These are phyloP conservation scores for Arachis hypogaea DNA, from an alignment of 306 rosid genomes.

Conservation along the genomic window DNA sequence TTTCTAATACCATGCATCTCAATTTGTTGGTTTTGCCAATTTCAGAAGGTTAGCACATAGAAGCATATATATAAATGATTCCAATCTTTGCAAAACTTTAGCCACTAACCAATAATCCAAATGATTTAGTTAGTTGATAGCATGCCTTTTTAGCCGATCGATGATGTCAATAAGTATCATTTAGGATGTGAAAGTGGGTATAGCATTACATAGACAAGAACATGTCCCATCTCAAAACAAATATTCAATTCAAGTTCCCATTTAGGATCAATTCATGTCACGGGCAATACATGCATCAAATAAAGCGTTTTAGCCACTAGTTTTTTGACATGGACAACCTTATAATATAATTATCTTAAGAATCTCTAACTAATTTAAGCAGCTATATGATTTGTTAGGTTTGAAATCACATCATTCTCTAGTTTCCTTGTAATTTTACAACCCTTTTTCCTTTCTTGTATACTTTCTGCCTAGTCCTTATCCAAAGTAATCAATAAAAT, in stretches of 20 bases:
- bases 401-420: constrained; percentile 3
- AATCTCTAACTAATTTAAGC: not conserved
- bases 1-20: constrained; percentile 2
- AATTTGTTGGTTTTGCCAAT: constrained; percentile 26
- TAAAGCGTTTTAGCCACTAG: constrained; percentile 42
- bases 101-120: not conserved
- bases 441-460: not conserved
- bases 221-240: constrained; percentile 36
- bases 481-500: not conserved
- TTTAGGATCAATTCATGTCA: constrained; percentile 13
- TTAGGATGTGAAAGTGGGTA: constrained; percentile 26
- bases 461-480: constrained; percentile 8
- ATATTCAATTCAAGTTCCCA: constrained; percentile 23
- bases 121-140: constrained; percentile 8
- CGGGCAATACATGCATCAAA: constrained; percentile 27
- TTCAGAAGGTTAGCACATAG: constrained; percentile 33
- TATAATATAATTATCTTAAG: not conserved
- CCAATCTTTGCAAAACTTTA: constrained; percentile 21
- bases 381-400: constrained; percentile 6
- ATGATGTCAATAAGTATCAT: constrained; percentile 2
- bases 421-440: not conserved
- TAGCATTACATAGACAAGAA: constrained; percentile 4
- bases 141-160: constrained; percentile 12
- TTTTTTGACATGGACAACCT: constrained; percentile 21
- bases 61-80: constrained; percentile 13